Evolutionary conservation across 192 early-diverging fungal genomes (phyloP).

Genomic region (Linderina pennispora): DNA sequence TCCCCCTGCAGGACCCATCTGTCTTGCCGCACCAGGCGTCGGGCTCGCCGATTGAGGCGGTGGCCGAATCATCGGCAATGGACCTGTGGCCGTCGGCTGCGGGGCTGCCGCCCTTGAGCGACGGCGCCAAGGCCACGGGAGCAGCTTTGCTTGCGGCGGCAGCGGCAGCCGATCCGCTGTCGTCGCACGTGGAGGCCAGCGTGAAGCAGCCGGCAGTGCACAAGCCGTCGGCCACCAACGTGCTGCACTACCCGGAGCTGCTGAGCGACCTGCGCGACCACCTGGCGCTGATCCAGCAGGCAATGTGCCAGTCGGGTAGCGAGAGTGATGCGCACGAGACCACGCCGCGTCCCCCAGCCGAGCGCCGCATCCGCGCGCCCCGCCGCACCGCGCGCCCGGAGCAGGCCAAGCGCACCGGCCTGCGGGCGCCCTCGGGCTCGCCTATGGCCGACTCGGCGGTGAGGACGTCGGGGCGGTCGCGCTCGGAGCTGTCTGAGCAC

Average conservation of each 20-base stretch:
- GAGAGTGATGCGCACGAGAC: slow-evolving; percentile 29
- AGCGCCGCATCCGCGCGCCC: not conserved
- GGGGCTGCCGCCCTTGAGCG: slow-evolving; percentile 38
- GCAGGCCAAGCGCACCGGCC: slow-evolving; percentile 30
- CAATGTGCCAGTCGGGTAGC: slow-evolving; percentile 42
- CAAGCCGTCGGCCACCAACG: slow-evolving; percentile 39
- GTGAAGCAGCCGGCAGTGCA: slow-evolving; percentile 4
- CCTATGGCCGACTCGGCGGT: slow-evolving; percentile 3
- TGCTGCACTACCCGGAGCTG: slow-evolving; percentile 46
- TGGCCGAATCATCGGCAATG: too few species aligned
- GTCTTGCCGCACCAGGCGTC: too few species aligned
- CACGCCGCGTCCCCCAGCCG: not conserved
- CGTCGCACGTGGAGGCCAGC: slow-evolving; percentile 24
- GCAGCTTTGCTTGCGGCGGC: too few species aligned
- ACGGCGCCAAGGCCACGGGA: slow-evolving; percentile 41
- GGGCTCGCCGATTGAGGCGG: too few species aligned
- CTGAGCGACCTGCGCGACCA: slow-evolving; percentile 45
- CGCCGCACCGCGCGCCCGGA: slow-evolving; percentile 9
- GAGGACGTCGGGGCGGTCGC: slow-evolving; percentile 5
- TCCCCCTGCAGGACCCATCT: too few species aligned
- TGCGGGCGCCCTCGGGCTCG: slow-evolving; percentile 8
- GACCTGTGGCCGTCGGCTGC: slow-evolving; percentile 38
- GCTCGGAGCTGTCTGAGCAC: slow-evolving; percentile 1
- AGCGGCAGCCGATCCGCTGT: too few species aligned
- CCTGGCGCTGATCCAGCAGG: slow-evolving; percentile 42